Evolutionary conservation across 148 eudicot species (phyloP), one percentile per base, ranked within the genome.

Genomic region (Persicaria tinctoria): DNA sequence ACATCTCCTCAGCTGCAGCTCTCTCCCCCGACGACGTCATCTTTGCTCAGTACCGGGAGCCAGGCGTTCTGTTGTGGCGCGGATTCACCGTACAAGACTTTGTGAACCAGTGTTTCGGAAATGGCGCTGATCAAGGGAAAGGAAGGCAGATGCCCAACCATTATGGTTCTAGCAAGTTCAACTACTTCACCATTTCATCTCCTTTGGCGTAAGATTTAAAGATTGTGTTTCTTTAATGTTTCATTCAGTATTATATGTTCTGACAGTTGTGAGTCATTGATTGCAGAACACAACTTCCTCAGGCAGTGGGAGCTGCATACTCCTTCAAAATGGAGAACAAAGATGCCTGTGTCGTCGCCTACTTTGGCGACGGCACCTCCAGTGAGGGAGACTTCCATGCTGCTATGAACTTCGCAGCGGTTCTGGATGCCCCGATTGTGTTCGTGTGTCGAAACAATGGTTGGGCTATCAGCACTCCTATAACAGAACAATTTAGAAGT

Each of bases 361-460:
- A 81, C 84, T 87, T 94, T 82, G 98, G 98, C 5, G 98, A 94
- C 81, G 98, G 98, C 51, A 84, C 89, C 79, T 88, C 90, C 55
- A 94, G 98, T 73, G 93, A 91, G 97, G 98, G 96, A 64, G 98
- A 94, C 79, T 94, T 91, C 87, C 98, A 94, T 81, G 98, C 97
- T 77, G 91, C 86, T 49, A 4, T 94, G 79, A 94, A 94, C 73
- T 94, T 94, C 77, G 98, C 97, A 5, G 98, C 98, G 59, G 98
- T 94, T 32, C 78, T 86, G 88, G 97, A 94, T 51, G 98, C 84
- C 8, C 98, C 98, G 0, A 83, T 91, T 32, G 85, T 94, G 76
- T 86, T 94, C 68, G 75, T 94, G 14, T 94, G 98, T 80, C 91
- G 98, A 51, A 94, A 94, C 87, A 94, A 94, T 84, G 98, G 98